These are phyloP conservation scores for Solanum etuberosum DNA, from an alignment of 257 asterid species.

Conservation along the genomic window DNA sequence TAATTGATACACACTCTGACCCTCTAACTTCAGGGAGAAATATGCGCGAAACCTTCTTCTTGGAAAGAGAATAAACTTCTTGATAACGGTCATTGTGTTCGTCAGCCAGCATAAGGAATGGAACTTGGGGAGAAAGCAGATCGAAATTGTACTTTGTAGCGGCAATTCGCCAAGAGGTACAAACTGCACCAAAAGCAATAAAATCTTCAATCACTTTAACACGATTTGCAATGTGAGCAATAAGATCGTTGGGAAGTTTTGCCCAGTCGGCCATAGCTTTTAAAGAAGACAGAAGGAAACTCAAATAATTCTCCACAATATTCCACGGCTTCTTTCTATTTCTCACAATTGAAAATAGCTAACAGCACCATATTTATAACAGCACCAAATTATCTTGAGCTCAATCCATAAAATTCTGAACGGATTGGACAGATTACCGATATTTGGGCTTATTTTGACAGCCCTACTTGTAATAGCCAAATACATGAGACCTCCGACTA, in stretches of 20 bases:
- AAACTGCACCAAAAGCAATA: background rate
- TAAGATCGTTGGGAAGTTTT: background rate
- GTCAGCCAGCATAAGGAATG: background rate
- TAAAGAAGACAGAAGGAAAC: too few relatives aligned
- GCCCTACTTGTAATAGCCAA: too few relatives aligned
- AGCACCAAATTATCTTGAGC: too few relatives aligned
- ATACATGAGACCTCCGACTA: too few relatives aligned
- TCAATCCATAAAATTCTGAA: too few relatives aligned
- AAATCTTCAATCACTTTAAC: background rate
- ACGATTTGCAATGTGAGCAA: background rate
- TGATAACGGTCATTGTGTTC: background rate
- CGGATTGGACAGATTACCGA: too few relatives aligned
- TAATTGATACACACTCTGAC: too few relatives aligned
- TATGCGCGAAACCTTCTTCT: background rate
- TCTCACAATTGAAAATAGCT: too few relatives aligned
- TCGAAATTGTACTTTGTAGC: background rate
- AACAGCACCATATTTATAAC: too few relatives aligned
- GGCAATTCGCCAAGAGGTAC: background rate
- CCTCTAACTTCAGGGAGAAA: background rate
- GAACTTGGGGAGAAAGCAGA: background rate
- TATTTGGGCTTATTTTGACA: too few relatives aligned
- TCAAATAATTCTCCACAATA: too few relatives aligned
- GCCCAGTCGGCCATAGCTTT: background rate
- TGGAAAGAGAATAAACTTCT: background rate
- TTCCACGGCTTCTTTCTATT: too few relatives aligned